These are phyloP conservation scores for Naganishia sp. DNA, from an alignment of 1,284 basidiomycete genomes.

Conservation along the genomic window DNA sequence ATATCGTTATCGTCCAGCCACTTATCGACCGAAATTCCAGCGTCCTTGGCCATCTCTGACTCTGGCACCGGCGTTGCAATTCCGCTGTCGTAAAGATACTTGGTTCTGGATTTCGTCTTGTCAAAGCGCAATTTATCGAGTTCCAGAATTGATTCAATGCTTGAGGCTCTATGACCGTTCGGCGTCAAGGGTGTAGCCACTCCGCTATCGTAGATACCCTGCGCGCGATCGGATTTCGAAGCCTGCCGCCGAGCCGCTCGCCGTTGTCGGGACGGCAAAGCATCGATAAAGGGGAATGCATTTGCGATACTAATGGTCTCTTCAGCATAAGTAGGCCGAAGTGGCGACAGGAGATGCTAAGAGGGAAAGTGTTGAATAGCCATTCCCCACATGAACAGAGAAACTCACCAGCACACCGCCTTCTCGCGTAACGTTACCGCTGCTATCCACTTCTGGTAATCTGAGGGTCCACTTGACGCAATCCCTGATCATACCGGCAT, in stretches of 20 bases:
- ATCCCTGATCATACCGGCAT: constrained; percentile 48
- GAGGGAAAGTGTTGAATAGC: neutral
- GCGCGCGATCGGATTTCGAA: constrained; percentile 30
- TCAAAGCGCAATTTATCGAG: constrained; percentile 21
- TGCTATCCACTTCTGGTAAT: constrained; percentile 38
- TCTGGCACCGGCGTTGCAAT: constrained; percentile 21
- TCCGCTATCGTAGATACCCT: constrained; percentile 1
- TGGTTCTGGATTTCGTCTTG: constrained; percentile 23
- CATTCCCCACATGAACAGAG: neutral
- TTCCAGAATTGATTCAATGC: constrained; percentile 20
- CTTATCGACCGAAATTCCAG: constrained; percentile 18
- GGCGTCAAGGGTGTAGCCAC: constrained; percentile 14
- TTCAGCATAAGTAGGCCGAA: constrained; percentile 52
- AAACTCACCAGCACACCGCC: constrained; percentile 51
- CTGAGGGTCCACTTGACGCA: constrained; percentile 48
- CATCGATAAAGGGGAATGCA: constrained; percentile 44
- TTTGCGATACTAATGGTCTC: constrained; percentile 51
- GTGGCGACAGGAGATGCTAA: constrained; percentile 52
- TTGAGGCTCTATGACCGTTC: constrained; percentile 16
- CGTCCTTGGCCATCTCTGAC: constrained; percentile 21
- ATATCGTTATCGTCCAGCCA: constrained; percentile 26
- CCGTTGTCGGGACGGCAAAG: constrained; percentile 38
- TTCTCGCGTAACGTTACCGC: constrained; percentile 32
- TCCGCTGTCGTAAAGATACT: constrained; percentile 23
- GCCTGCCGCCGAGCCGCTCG: constrained; percentile 29